Evolutionary conservation across 2,329 filamentous ascomycete species (phyloP), one percentile per base, ranked within the genome.

Genomic region (Dothiorella sarmentorum): DNA sequence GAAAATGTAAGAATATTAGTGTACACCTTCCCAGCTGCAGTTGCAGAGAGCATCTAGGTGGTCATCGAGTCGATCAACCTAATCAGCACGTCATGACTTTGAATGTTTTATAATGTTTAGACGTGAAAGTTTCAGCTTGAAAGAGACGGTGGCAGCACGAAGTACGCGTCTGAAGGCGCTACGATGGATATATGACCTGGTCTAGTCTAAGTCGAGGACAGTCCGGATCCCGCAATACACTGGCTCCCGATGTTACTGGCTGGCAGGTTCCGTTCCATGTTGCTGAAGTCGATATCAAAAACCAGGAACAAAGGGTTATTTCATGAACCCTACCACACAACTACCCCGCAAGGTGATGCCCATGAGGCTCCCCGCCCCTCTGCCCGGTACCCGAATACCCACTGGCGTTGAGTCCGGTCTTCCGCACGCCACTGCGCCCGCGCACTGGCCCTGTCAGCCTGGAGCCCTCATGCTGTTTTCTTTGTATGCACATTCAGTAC

Each of bases 1-100:
- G 22, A 35, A 27, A 3, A 53, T 53, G 49, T 40, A 53, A 40
- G 5, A 53, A 53, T 40, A 53, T 24, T 40, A 53, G 49, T 40
- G 4, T n/a, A 27, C n/a, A 24, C 15, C 33, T 53, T 17, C 33
- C 24, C 33, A n/a, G 27, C 33, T 40, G 49, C n/a, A 20, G 31
- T 37, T 24, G 31, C 20, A 13, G 31, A 51, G 10, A 22, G 43
- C n/a, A 17, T 37, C 33, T 15, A 15, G 7, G 33, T 7, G 24
- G 20, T 43, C 24, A 11, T 3, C 10, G 18, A 26, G 40, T 22
- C 20, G 22, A 43, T 43, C 40, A 43, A 45, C 43, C 43, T 29
- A 45, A 45, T 45, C 43, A 26, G 24, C 43, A 45, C 31, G 20
- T 38, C 47, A 26, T 52, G 47, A 52, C 47, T 38, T 37, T 51